Evolutionary conservation across 768 basidiomycete genomes (phyloP), one percentile per base, ranked within the genome.

Genomic region (Naganishia antarctica): DNA sequence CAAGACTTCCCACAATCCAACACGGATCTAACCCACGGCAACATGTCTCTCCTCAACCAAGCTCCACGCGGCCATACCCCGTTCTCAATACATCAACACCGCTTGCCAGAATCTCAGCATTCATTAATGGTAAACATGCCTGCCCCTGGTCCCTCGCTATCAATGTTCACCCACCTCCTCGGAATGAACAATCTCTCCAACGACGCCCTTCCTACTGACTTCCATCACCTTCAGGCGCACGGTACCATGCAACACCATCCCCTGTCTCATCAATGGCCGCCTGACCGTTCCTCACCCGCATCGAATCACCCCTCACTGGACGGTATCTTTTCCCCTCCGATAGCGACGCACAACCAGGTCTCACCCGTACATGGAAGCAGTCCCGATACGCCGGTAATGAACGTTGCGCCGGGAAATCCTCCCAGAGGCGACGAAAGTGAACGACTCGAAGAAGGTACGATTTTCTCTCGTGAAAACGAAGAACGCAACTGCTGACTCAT

Each of bases 371-470:
- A 29, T 21, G 31, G 50, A 15, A 51, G 50, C 31, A 51, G 50
- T 21, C 50, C 50, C 0, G 50, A 51, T 51, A 51, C 8, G 18
- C 32, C 31, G 21, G 8, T 18, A 5, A 51, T 18, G 31, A n/a
- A n/a, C n/a, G n/a, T n/a, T n/a, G n/a, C n/a, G n/a, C n/a, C n/a
- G n/a, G n/a, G n/a, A n/a, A n/a, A n/a, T n/a, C n/a, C n/a, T n/a
- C n/a, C n/a, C n/a, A n/a, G n/a, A n/a, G n/a, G 50, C 12, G 31
- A 32, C 26, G 15, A 5, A 7, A 3, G 12, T 2, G 31, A 34
- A 51, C 31, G 21, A 21, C 18, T 57, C 6, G 53, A 57, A 57
- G 53, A 57, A 57, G 53, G 53, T 41, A 57, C 21, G 37, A n/a
- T n/a, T n/a, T n/a, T n/a, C n/a, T n/a, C n/a, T n/a, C n/a, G n/a